These are phyloP conservation scores for Phytophthora parvispora DNA, from an alignment of 352 stramenopile genomes.

Conservation along the genomic window DNA sequence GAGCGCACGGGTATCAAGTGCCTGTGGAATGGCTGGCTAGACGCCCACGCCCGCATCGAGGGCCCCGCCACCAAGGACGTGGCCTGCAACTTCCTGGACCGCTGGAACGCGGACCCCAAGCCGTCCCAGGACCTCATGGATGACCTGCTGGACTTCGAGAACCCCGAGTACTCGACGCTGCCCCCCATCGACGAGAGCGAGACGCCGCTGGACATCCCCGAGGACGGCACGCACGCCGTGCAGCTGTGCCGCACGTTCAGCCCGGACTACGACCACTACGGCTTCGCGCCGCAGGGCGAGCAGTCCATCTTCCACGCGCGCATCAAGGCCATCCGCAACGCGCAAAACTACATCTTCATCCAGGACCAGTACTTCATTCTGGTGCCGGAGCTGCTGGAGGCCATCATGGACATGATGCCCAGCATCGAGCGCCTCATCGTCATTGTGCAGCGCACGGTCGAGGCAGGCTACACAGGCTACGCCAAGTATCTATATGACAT, in stretches of 20 bases:
- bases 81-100: constrained; percentile 69
- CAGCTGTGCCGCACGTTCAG: constrained; percentile 75
- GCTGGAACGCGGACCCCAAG: constrained; percentile 62
- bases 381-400: constrained; percentile 57
- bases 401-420: constrained; percentile 42
- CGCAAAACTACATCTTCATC: constrained; percentile 67
- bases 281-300: constrained; percentile 61
- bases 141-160: constrained; percentile 63
- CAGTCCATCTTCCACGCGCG: constrained; percentile 58
- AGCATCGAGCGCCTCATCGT: constrained; percentile 59
- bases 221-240: constrained; percentile 28
- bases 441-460: constrained; percentile 52
- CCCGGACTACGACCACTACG: constrained; percentile 52
- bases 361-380: constrained; percentile 76
- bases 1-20: constrained; percentile 48
- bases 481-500: constrained; percentile 76
- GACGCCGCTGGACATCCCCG: constrained; percentile 6
- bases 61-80: constrained; percentile 62
- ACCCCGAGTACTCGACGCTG: constrained; percentile 38
- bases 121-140: constrained; percentile 53
- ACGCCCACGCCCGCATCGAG: constrained; percentile 59
- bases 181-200: constrained; percentile 24
- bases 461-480: constrained; percentile 58
- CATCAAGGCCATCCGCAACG: constrained; percentile 58
- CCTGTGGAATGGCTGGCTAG: constrained; percentile 66